Base-by-base conservation (phyloP, 768 basidiomycete genomes). In the Trametes elegans region DNA sequence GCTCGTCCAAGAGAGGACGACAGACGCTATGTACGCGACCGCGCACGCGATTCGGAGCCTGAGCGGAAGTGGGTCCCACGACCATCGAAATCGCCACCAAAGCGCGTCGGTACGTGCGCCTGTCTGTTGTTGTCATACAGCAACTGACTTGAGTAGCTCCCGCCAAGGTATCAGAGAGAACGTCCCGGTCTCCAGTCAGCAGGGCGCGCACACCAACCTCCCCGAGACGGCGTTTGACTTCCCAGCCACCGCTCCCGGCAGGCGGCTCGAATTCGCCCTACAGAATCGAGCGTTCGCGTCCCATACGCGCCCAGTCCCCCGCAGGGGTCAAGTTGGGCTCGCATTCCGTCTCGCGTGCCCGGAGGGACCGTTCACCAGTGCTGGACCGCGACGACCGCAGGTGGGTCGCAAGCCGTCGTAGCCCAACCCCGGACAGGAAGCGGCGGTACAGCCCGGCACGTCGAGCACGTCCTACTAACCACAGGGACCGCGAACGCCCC, bases 71-170 rank as follows among this genome's bases (percentile, higher is more conserved):
- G 64, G 64, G 16, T 60, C 0, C 54, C 64, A 13, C 45, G 64
- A 5, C 41, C 43, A 31, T 66, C 65, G 7, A 60, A 48, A 54
- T 64, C 65, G 1, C 65, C 65, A 3, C 65, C 65, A n/a, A 63
- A 61, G 5, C 53, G 61, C 8, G 56, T 64, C 23, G 59, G 65
- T 66, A 42, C 31, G 65, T 53, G 41, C 1, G 7, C 34, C 7
- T n/a, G 21, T 52, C 9, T 14, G n/a, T 36, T 4, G 40, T 21
- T 6, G n/a, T 34, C 7, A n/a, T 41, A 11, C 27, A 38, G 16
- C 14, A 7, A 28, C 53, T 59, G 28, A 53, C 42, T 43, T 26
- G 24, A 51, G 7, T 27, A 55, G 54, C 40, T 18, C 44, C 58
- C 21, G 5, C 32, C 7, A 46, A 47, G 19, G 42, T 31, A 8